A percentile compares a stretch with the other conserved stretches of the same genome.
These are phyloP conservation scores for Acer yangbiense DNA, from an alignment of 345 rosid genomes.

Conservation along the genomic window DNA sequence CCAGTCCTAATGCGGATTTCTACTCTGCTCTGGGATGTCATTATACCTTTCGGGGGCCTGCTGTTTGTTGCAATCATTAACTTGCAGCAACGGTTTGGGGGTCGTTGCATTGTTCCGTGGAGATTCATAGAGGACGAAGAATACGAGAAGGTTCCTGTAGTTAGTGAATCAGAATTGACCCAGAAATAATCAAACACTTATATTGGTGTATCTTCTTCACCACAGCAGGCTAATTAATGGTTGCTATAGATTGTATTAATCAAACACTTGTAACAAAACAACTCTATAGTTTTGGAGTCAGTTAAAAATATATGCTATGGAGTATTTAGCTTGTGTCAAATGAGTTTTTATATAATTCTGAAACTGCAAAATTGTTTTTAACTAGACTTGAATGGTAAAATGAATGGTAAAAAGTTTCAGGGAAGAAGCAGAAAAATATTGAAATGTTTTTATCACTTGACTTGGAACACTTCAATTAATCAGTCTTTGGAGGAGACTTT, in stretches of 20 bases:
- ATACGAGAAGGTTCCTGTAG: constrained; percentile 39
- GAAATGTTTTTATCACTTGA: no score
- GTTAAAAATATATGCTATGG: neutral
- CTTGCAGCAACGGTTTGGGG: constrained; percentile 53
- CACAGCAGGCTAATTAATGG: no score
- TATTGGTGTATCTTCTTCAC: neutral
- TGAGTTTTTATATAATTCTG: no score
- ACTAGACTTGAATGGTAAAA: no score
- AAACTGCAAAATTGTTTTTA: neutral
- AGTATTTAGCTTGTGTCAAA: neutral
- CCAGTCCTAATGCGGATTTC: constrained; percentile 28
- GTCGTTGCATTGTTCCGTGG: constrained; percentile 36
- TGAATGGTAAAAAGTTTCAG: neutral
- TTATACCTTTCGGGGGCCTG: constrained; percentile 30
- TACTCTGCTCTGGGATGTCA: constrained; percentile 44
- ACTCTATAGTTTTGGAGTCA: neutral
- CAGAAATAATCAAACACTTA: neutral
- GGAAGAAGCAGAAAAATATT: neutral
- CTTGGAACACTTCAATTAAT: no score
- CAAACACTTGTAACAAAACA: no score
- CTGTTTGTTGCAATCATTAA: constrained; percentile 37
- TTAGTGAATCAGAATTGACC: constrained; percentile 19
- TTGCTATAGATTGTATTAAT: no score
- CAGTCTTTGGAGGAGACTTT: no score
- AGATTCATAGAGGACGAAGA: constrained; percentile 23